Evolutionary conservation across 192 early-diverging fungal genomes (phyloP).

Genomic region (Chytriomyces hyalinus): DNA sequence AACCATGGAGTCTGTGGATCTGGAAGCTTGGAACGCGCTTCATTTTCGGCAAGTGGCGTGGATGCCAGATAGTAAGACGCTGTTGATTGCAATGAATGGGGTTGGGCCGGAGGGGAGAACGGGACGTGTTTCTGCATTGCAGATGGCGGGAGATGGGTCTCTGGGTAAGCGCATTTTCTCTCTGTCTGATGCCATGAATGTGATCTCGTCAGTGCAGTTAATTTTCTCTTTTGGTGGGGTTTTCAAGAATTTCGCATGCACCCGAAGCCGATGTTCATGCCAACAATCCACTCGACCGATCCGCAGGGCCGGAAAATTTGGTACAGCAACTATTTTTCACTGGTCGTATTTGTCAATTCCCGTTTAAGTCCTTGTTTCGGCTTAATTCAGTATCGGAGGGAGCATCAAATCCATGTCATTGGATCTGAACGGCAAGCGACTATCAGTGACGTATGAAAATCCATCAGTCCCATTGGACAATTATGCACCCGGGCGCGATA

Average conservation of each 20-base stretch:
- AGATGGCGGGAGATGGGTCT: slow-evolving; percentile 1
- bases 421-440: neutral
- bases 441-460: slow-evolving; percentile 22
- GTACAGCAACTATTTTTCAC: neutral
- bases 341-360: no score
- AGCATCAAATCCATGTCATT: slow-evolving; percentile 12
- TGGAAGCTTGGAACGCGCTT: neutral
- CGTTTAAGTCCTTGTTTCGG: neutral
- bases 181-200: neutral
- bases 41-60: slow-evolving; percentile 14
- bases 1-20: slow-evolving; percentile 19
- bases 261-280: slow-evolving; percentile 9
- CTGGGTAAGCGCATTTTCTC: neutral
- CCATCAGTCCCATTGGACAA: neutral
- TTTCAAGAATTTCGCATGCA: slow-evolving; percentile 2
- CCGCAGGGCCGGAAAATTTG: neutral
- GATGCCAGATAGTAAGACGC: slow-evolving; percentile 25
- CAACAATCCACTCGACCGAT: slow-evolving; percentile 11
- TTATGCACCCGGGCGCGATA: slow-evolving; percentile 7
- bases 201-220: neutral
- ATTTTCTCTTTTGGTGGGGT: neutral
- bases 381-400: slow-evolving; percentile 23
- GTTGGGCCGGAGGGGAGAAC: neutral
- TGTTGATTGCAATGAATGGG: slow-evolving; percentile 19
- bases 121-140: slow-evolving; percentile 22